Evolutionary conservation across 495 filamentous ascomycete genomes (phyloP).

Genomic region (Glarea lozoyensis): DNA sequence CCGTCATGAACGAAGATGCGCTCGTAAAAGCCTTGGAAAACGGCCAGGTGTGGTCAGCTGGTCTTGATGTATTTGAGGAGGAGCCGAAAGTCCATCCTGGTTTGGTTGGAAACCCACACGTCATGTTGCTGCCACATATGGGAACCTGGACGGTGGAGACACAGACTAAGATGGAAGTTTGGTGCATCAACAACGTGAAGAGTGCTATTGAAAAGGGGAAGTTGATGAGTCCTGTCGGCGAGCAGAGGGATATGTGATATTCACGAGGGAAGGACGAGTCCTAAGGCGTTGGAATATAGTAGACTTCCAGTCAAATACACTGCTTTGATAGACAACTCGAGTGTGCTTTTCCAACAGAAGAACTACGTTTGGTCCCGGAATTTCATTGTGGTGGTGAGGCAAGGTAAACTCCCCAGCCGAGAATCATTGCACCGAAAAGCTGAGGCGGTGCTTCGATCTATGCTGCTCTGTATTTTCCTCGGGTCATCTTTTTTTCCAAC

Average conservation of each 20-base stretch:
- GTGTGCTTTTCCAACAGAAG: too few species aligned
- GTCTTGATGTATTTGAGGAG: conserved; percentile 77
- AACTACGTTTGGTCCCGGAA: too few species aligned
- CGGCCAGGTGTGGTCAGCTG: conserved; percentile 56
- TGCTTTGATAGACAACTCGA: too few species aligned
- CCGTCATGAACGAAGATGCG: conserved; percentile 68
- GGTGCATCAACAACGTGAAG: conserved; percentile 60
- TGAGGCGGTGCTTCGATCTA: too few species aligned
- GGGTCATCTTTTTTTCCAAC: too few species aligned
- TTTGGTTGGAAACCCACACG: conserved; percentile 57
- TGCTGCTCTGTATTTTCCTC: too few species aligned
- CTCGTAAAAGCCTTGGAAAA: conserved; percentile 60
- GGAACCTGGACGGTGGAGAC: conserved; percentile 56
- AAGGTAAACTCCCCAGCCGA: too few species aligned
- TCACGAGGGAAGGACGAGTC: too few species aligned
- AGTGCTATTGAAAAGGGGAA: conserved; percentile 54
- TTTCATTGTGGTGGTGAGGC: too few species aligned
- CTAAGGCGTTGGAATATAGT: too few species aligned
- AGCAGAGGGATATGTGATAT: conserved; percentile 41
- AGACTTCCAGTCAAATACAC: too few species aligned
- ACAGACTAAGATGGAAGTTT: conserved; percentile 70
- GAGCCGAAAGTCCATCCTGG: conserved; percentile 67
- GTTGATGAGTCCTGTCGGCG: conserved; percentile 61
- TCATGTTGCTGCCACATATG: conserved; percentile 74
- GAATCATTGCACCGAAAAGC: too few species aligned